phyloP scores from a whole-genome alignment of 768 basidiomycete species.

The Glaciozyma martinii region DNA sequence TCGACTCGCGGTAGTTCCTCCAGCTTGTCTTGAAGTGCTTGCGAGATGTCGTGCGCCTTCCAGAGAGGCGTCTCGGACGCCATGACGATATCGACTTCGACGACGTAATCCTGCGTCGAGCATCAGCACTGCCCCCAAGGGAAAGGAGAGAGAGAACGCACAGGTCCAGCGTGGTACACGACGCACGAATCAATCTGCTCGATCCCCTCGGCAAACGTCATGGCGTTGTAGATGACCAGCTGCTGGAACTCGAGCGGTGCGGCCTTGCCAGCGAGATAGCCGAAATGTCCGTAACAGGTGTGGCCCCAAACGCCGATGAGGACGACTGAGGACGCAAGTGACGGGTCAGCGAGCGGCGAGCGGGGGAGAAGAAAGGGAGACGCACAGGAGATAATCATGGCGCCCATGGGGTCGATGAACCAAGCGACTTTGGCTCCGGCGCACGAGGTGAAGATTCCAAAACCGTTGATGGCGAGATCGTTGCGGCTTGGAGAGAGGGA shows the following conservation, averaged over 20 bases:
- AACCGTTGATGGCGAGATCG: slow-evolving; percentile 17
- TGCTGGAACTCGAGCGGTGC: slow-evolving; percentile 81
- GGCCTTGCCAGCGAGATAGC: slow-evolving; percentile 78
- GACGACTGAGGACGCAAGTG: slow-evolving; percentile 41
- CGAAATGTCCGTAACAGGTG: slow-evolving; percentile 73
- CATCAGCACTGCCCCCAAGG: neutral
- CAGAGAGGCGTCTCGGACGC: slow-evolving; percentile 75
- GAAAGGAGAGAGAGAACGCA: neutral
- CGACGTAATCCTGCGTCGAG: slow-evolving; percentile 53
- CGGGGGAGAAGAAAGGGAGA: slow-evolving; percentile 48
- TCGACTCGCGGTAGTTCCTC: slow-evolving; percentile 36
- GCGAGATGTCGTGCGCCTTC: slow-evolving; percentile 44
- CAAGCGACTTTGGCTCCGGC: slow-evolving; percentile 42
- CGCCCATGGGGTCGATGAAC: slow-evolving; percentile 40
- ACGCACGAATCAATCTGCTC: slow-evolving; percentile 81
- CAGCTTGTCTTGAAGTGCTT: slow-evolving; percentile 40
- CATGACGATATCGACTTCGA: slow-evolving; percentile 90
- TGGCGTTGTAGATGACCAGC: slow-evolving; percentile 82
- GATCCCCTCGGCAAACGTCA: slow-evolving; percentile 80
- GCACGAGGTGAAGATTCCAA: slow-evolving; percentile 10
- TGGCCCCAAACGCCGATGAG: slow-evolving; percentile 60
- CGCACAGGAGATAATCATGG: slow-evolving; percentile 38
- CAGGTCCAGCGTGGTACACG: slow-evolving; percentile 61
- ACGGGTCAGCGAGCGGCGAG: slow-evolving; percentile 53
- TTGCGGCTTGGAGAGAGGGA: slow-evolving; percentile 5